Percentiles rank a stretch among this genome's conserved stretches.
phyloP scores from a whole-genome alignment of 2,329 filamentous ascomycete genomes.

The Aspergillus melleus region DNA sequence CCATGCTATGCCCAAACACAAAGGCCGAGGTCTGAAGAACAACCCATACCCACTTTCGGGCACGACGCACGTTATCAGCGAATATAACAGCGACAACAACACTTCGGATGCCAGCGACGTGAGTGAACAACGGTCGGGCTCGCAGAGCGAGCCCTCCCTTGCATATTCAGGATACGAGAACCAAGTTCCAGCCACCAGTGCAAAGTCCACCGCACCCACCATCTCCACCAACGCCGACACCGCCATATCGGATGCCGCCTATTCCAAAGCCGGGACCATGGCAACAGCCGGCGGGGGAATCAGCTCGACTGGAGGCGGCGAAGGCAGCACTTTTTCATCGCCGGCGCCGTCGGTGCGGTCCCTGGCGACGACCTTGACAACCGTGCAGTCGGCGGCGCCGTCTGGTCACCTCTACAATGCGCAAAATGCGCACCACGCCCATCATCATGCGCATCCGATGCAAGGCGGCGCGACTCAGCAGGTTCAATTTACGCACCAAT shows the following conservation, averaged over 20 bases:
- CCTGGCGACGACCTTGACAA: slow-evolving; percentile 65
- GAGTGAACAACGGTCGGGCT: slow-evolving; percentile 55
- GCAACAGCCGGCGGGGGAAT: slow-evolving; percentile 62
- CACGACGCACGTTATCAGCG: slow-evolving; percentile 45
- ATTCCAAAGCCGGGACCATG: slow-evolving; percentile 79
- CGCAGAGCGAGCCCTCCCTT: slow-evolving; percentile 60
- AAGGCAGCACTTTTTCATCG: slow-evolving; percentile 65
- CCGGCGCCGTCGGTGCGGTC: slow-evolving; percentile 65
- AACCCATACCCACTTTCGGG: slow-evolving; percentile 91
- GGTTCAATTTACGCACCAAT: slow-evolving; percentile 61
- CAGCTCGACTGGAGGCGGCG: slow-evolving; percentile 67
- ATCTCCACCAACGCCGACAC: slow-evolving; percentile 81
- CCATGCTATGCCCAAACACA: slow-evolving; percentile 40
- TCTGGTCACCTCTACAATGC: slow-evolving; percentile 47
- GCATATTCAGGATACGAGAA: slow-evolving; percentile 62
- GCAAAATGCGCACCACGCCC: slow-evolving; percentile 32
- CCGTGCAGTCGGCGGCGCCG: slow-evolving; percentile 62
- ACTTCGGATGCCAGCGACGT: slow-evolving; percentile 52
- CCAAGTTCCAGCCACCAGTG: slow-evolving; percentile 61
- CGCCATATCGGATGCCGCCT: slow-evolving; percentile 69
- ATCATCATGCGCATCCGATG: slow-evolving; percentile 35
- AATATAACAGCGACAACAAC: slow-evolving; percentile 47
- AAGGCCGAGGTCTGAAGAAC: slow-evolving; percentile 68
- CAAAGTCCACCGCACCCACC: slow-evolving; percentile 74
- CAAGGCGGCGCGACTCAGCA: slow-evolving; percentile 40